phyloP scores from a whole-genome alignment of 2,329 filamentous ascomycete species.

The Aspergillus japonicus region DNA sequence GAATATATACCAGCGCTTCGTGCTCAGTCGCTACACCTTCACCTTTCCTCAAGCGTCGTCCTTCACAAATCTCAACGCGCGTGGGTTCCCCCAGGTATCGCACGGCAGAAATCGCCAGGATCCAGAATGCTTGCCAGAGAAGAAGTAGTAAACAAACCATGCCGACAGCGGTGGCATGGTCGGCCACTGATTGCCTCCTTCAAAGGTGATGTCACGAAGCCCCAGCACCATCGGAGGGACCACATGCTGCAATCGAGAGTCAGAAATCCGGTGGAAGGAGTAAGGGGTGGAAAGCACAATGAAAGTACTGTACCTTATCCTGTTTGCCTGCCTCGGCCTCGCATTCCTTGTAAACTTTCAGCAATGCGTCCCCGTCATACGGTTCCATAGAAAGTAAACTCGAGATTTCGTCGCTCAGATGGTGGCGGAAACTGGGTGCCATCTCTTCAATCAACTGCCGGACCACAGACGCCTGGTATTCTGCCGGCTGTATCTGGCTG shows the following conservation, averaged over 20 bases:
- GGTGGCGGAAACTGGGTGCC: neutral
- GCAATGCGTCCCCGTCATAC: neutral
- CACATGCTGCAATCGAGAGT: neutral
- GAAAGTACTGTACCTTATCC: neutral
- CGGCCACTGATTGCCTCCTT: constrained; percentile 7
- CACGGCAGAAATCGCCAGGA: constrained; percentile 7
- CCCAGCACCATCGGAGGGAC: constrained; percentile 3
- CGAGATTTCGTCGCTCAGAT: neutral
- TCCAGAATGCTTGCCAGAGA: neutral
- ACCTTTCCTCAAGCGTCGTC: constrained; percentile 37
- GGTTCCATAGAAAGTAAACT: neutral
- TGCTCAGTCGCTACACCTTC: neutral
- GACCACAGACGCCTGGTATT: neutral
- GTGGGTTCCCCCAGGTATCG: constrained; percentile 1
- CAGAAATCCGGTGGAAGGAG: neutral
- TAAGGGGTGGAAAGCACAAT: no score
- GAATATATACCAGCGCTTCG: no score
- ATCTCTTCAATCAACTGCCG: neutral
- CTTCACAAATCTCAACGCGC: constrained; percentile 38
- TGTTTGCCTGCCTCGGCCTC: constrained; percentile 3
- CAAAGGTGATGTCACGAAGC: constrained; percentile 1
- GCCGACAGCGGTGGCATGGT: neutral
- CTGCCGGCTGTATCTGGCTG: neutral
- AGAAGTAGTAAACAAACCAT: neutral
- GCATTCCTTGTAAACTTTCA: neutral